A percentile compares a stretch with the other conserved stretches of the same genome.
Conservation (phyloP, 1,284 basidiomycete genomes). For the Pholiota adiposa region DNA sequence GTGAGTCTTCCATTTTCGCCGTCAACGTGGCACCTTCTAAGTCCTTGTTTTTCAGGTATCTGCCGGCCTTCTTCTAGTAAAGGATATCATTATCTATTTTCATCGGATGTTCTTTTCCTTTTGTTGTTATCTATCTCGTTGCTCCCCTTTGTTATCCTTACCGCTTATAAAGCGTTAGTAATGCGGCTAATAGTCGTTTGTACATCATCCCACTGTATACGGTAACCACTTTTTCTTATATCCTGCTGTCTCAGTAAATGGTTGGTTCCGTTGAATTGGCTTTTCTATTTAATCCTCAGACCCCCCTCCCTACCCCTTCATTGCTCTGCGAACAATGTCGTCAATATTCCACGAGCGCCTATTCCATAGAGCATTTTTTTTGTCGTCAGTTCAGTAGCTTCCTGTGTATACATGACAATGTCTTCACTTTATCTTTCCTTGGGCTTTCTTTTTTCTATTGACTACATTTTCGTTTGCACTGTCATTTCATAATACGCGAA, state of each 20-base stretch:
- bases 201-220: conserved; percentile 18
- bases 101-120: conserved; percentile 23
- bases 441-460: neutral
- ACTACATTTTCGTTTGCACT: no score
- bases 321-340: neutral
- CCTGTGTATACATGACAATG: neutral
- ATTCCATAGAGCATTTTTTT: neutral
- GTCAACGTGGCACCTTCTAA: conserved; percentile 19
- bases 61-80: conserved; percentile 51
- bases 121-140: conserved; percentile 21
- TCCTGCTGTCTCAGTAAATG: neutral
- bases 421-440: neutral
- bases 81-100: conserved; percentile 19
- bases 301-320: no score
- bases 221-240: neutral
- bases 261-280: neutral
- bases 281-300: neutral
- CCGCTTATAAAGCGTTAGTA: conserved; percentile 20
- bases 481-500: no score
- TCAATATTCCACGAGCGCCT: neutral
- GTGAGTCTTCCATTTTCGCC: conserved; percentile 47
- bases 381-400: neutral
- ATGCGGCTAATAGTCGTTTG: conserved; percentile 20
- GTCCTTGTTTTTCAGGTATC: conserved; percentile 37
- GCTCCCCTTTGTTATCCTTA: conserved; percentile 20